Conservation (phyloP, 1,284 basidiomycete species). For the Peniophora sp. region DNA sequence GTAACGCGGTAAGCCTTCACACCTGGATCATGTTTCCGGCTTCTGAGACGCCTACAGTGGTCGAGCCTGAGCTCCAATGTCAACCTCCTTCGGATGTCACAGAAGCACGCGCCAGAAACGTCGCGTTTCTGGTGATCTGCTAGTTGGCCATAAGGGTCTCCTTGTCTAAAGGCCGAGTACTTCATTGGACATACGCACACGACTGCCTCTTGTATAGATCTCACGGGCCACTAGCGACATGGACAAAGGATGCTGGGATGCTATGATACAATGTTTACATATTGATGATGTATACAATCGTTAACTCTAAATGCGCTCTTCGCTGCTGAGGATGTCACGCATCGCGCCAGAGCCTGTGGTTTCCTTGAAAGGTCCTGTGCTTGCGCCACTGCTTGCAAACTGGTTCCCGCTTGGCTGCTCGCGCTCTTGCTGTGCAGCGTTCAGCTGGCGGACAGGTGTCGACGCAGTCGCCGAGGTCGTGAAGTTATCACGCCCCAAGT, state of each 20-base stretch:
- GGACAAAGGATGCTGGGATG: neutral
- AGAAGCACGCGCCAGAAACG: neutral
- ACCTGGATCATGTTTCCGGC: neutral
- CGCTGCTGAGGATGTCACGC: neutral
- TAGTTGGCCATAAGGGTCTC: too few species aligned
- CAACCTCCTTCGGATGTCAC: neutral
- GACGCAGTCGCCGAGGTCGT: neutral
- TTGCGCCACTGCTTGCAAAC: conserved; percentile 2
- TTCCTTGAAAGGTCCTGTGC: conserved; percentile 5
- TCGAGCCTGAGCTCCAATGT: conserved; percentile 1
- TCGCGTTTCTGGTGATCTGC: neutral
- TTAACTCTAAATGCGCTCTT: neutral
- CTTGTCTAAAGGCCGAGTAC: too few species aligned
- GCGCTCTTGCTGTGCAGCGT: conserved; percentile 3
- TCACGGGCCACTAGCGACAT: too few species aligned
- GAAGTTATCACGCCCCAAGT: neutral
- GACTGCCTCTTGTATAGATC: too few species aligned
- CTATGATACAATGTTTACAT: neutral
- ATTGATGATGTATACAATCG: neutral
- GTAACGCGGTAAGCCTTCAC: conserved; percentile 51
- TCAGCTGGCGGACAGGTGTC: conserved; percentile 1
- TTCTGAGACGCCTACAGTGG: neutral
- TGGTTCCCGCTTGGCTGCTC: neutral
- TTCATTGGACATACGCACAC: too few species aligned
- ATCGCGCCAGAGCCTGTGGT: neutral